Evolutionary conservation across 441 rosid genomes (phyloP).

Genomic region (Erodium texanum): DNA sequence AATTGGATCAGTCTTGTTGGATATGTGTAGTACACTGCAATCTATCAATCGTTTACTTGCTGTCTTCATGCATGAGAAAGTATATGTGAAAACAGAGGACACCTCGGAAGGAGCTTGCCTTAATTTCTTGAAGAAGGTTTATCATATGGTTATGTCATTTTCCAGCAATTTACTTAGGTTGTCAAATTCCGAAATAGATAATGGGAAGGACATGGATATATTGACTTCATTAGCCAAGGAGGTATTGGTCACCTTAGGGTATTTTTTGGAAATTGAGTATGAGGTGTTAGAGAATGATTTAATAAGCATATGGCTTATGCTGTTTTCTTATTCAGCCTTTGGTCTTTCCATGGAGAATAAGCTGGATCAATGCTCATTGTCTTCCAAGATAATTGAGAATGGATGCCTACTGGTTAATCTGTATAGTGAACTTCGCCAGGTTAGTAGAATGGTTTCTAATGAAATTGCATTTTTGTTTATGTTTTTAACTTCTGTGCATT

Average conservation of each 20-base stretch:
- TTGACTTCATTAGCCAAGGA: conserved; percentile 41
- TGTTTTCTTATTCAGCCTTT: conserved; percentile 50
- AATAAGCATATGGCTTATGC: conserved; percentile 51
- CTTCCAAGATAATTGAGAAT: conserved; percentile 35
- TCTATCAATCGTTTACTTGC: conserved; percentile 49
- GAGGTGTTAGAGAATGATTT: conserved; percentile 66
- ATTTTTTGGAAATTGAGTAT: conserved; percentile 69
- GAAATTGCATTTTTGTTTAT: not conserved
- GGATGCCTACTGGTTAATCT: conserved; percentile 75
- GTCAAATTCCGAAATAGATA: conserved; percentile 24
- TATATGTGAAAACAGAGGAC: conserved; percentile 73
- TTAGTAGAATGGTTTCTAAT: conserved; percentile 30
- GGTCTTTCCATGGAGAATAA: conserved; percentile 32
- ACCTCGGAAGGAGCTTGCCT: conserved; percentile 69
- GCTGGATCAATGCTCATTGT: conserved; percentile 32
- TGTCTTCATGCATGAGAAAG: conserved; percentile 39
- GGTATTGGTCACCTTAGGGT: conserved; percentile 44
- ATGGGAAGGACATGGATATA: conserved; percentile 27
- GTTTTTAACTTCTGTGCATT: not conserved
- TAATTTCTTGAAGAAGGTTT: conserved; percentile 60
- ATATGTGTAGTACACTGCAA: conserved; percentile 41
- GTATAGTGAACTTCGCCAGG: conserved; percentile 89
- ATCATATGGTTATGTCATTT: conserved; percentile 40
- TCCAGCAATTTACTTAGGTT: conserved; percentile 33
- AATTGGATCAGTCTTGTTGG: conserved; percentile 30